Base-by-base conservation (phyloP, 257 asterid genomes). In the Nicotiana undulata region DNA sequence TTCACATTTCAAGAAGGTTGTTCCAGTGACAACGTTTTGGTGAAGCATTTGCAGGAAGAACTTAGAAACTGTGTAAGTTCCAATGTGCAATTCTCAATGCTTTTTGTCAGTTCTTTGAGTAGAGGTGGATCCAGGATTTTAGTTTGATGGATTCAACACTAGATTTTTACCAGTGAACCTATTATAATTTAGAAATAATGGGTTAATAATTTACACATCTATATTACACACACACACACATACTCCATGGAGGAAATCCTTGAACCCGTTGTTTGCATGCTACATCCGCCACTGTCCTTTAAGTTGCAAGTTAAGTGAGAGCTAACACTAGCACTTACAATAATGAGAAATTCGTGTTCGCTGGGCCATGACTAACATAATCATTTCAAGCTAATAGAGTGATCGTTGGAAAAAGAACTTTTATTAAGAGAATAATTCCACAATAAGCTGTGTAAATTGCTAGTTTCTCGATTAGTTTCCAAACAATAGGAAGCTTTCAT, bases 41-140 rank as follows among this genome's bases (percentile, higher is more conserved):
- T 96, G 87, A 92, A 94, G 84, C 97, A 92, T 84, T 89, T 96
- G 91, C 97, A 86, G 80, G 98, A 94, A 79, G 99, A 95, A 87
- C 87, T 96, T 84, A 90, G 92, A 88, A 89, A 84, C 89, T 91
- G 88, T 86, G 99, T 94, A 86, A 92, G 99, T 56, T 44, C 24
- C 77, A 76, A 49, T 49, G 60, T 49, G 78, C 61, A 70, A 26
- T 72, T 44, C 67, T 63, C 13, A 76, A 16, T 75, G 68, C 9
- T 83, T 26, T 83, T 22, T 55, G 59, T 11, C 66, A 46, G 77
- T 17, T 80, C 32, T 64, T 65, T 15, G 55, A 32, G 9, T 40
- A 40, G 49, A 40, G 46, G 46, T 40, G 10, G 49, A 40, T 40
- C 49, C 49, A 40, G 49, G 49, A 40, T 40, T 40, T 40, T 40